phyloP scores from a whole-genome alignment of 2,329 filamentous ascomycete genomes.

The Graphilbum fragrans region DNA sequence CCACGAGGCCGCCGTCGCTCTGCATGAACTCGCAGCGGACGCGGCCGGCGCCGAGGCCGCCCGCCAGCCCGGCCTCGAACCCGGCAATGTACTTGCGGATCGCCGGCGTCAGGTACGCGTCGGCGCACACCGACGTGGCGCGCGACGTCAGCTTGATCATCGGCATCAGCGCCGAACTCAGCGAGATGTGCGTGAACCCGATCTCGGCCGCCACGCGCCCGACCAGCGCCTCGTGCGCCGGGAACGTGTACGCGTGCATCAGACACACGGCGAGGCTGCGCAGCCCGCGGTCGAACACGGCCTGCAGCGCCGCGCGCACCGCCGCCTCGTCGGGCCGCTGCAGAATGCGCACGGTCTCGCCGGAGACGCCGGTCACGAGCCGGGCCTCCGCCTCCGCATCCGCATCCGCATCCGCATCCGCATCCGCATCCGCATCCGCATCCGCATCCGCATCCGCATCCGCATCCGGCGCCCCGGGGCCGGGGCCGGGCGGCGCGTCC shows the following conservation, averaged over 20 bases:
- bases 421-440: neutral
- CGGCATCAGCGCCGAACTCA: conserved; percentile 75
- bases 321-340: conserved; percentile 43
- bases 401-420: neutral
- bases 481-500: conserved; percentile 28
- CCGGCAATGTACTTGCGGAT: conserved; percentile 64
- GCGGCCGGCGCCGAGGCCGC: conserved; percentile 60
- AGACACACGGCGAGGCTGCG: conserved; percentile 78
- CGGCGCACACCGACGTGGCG: conserved; percentile 65
- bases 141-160: conserved; percentile 76
- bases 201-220: conserved; percentile 67
- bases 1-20: conserved; percentile 62
- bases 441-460: neutral
- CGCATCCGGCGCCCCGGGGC: neutral
- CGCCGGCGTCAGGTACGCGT: conserved; percentile 68
- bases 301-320: conserved; percentile 49
- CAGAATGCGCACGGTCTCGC: conserved; percentile 62
- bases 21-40: conserved; percentile 92
- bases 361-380: conserved; percentile 59
- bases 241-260: conserved; percentile 89
- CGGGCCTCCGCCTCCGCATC: conserved; percentile 17
- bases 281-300: conserved; percentile 58
- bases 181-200: conserved; percentile 71
- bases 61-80: conserved; percentile 70
- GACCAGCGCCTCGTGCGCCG: conserved; percentile 69